A percentile compares a stretch with the other conserved stretches of the same genome.
Evolutionary conservation across 2,329 filamentous ascomycete genomes (phyloP).

Genomic region (Zymoseptoria ardabiliae): DNA sequence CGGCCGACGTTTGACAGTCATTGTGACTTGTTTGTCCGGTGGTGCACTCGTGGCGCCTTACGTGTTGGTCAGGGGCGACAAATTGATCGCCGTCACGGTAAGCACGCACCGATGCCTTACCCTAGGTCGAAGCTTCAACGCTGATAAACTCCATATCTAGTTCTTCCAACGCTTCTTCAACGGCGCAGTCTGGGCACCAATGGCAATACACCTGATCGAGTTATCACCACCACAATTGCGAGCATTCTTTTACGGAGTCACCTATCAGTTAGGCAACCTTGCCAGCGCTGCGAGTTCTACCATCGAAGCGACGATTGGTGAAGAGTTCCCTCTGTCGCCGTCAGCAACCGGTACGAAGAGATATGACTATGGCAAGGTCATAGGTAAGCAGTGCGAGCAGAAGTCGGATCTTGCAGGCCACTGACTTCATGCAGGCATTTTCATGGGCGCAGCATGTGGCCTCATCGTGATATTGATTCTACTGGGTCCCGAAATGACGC

Average conservation of each 20-base stretch:
- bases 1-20: slow-evolving; percentile 33
- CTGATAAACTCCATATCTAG: too few relatives aligned
- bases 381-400: slow-evolving; percentile 19
- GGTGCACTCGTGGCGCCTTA: slow-evolving; percentile 32
- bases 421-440: slow-evolving; percentile 4
- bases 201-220: slow-evolving; percentile 34
- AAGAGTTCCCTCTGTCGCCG: slow-evolving; percentile 30
- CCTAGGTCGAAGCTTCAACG: too few relatives aligned
- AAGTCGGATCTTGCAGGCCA: neutral
- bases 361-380: slow-evolving; percentile 36
- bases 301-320: slow-evolving; percentile 32
- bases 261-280: slow-evolving; percentile 36
- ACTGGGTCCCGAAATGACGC: slow-evolving; percentile 25
- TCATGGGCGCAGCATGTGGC: slow-evolving; percentile 16
- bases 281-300: slow-evolving; percentile 32
- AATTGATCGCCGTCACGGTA: slow-evolving; percentile 26
- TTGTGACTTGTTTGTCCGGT: slow-evolving; percentile 31
- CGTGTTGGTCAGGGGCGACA: slow-evolving; percentile 26
- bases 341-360: slow-evolving; percentile 22
- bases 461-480: slow-evolving; percentile 31
- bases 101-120: too few relatives aligned
- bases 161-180: slow-evolving; percentile 37
- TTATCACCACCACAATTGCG: slow-evolving; percentile 30
- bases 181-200: slow-evolving; percentile 33
- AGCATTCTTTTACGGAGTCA: slow-evolving; percentile 30